Conservation (phyloP, 2,329 filamentous ascomycete genomes). For the Fusarium sp. region DNA sequence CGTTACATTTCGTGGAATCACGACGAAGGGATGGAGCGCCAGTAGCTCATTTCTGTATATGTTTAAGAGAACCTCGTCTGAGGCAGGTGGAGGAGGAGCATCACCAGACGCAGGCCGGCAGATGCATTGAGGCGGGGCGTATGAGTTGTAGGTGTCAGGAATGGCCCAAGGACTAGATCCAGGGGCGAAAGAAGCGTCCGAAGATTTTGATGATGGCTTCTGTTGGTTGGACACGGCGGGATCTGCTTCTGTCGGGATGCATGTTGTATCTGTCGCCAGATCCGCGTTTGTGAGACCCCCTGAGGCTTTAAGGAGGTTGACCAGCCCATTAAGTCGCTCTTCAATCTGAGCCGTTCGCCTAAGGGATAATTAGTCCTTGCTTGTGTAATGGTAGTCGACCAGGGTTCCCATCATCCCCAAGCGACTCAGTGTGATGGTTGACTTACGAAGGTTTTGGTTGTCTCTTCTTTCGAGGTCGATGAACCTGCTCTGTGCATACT, state of each 20-base stretch:
- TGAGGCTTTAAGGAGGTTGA: slow-evolving; percentile 58
- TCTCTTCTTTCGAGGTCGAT: slow-evolving; percentile 63
- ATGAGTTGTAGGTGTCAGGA: slow-evolving; percentile 57
- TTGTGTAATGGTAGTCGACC: background rate
- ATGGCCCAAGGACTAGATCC: slow-evolving; percentile 45
- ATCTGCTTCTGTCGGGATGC: slow-evolving; percentile 43
- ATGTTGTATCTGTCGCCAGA: slow-evolving; percentile 40
- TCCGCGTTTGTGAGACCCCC: slow-evolving; percentile 48
- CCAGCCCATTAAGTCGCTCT: slow-evolving; percentile 60
- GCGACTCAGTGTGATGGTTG: background rate
- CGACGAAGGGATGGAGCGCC: slow-evolving; percentile 59
- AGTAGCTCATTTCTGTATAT: slow-evolving; percentile 57
- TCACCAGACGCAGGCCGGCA: slow-evolving; percentile 56
- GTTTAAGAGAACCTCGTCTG: slow-evolving; percentile 58
- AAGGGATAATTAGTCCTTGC: background rate
- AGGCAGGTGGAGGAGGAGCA: slow-evolving; percentile 53
- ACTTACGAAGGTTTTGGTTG: slow-evolving; percentile 62
- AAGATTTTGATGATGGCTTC: slow-evolving; percentile 36
- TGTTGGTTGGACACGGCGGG: slow-evolving; percentile 38
- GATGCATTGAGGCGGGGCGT: slow-evolving; percentile 58
- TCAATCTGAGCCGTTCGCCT: slow-evolving; percentile 63
- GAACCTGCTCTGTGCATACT: slow-evolving; percentile 58
- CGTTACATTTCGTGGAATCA: slow-evolving; percentile 50
- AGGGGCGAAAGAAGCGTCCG: slow-evolving; percentile 16
- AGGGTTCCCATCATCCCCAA: background rate